These are phyloP conservation scores for Diplosphaera chodatii DNA, from an alignment of 139 green algal genomes.

Conservation along the genomic window DNA sequence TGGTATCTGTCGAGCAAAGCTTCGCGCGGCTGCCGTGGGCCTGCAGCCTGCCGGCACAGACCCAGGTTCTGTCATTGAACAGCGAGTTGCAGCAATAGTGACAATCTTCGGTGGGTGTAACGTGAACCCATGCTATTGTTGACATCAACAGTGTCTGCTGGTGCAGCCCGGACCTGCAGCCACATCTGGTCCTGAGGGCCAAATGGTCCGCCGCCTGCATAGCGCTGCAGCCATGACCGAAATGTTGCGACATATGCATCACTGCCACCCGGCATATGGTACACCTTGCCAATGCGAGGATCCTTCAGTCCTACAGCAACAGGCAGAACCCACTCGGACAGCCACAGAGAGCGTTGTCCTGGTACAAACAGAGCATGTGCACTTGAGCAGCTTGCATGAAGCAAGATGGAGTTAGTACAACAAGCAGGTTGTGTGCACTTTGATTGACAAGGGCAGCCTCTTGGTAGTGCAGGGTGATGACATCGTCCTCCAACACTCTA, in stretches of 20 bases:
- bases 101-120: no score
- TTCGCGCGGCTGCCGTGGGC: conserved; percentile 2
- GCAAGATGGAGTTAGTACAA: no score
- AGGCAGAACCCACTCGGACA: no score
- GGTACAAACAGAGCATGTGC: no score
- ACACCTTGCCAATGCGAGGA: conserved; percentile 21
- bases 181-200: conserved; percentile 25
- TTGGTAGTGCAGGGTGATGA: conserved; percentile 45
- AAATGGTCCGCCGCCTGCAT: conserved; percentile 36
- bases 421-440: background rate
- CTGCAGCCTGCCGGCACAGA: conserved; percentile 12
- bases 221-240: conserved; percentile 23
- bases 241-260: conserved; percentile 40
- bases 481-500: conserved; percentile 47
- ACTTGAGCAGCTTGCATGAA: no score
- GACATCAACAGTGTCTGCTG: no score
- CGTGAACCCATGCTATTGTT: no score
- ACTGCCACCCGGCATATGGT: conserved; percentile 28
- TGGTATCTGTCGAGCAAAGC: conserved; percentile 18
- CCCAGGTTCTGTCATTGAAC: no score
- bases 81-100: no score
- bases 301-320: background rate
- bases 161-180: conserved; percentile 17
- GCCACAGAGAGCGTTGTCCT: no score
- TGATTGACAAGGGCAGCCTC: conserved; percentile 17